Conservation (phyloP, 495 filamentous ascomycete genomes). For the Xylaria venustula region DNA sequence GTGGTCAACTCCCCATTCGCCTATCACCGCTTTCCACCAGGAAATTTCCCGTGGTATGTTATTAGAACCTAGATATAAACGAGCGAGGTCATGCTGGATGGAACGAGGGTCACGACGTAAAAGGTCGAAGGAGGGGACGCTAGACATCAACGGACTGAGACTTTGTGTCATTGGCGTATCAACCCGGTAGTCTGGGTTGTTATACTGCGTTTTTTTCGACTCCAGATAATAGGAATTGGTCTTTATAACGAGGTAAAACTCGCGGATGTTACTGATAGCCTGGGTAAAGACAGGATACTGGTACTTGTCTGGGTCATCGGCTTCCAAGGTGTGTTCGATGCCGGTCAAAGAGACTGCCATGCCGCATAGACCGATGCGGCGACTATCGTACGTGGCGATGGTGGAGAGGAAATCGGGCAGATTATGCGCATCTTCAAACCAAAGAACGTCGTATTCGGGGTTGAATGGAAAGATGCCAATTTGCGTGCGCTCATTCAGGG, state of each 20-base stretch:
- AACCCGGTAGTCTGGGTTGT: not conserved
- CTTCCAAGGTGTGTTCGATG: not conserved
- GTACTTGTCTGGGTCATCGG: not conserved
- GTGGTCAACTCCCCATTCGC: slow-evolving; percentile 1
- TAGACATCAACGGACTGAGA: not conserved
- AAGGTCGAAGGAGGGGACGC: slow-evolving; percentile 6
- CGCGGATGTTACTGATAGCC: not conserved
- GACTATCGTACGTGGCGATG: not conserved
- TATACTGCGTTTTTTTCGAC: not conserved
- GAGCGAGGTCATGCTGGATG: slow-evolving; percentile 7
- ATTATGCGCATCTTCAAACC: not conserved
- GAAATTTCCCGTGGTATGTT: not conserved
- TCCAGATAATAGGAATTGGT: not conserved
- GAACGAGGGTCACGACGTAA: slow-evolving; percentile 15
- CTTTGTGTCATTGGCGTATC: not conserved
- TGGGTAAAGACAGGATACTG: not conserved
- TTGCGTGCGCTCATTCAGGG: not conserved
- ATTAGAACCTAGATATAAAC: slow-evolving; percentile 2
- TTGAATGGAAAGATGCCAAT: slow-evolving; percentile 8
- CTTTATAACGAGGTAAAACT: not conserved
- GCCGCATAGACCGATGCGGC: not conserved
- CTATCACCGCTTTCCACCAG: slow-evolving; percentile 1
- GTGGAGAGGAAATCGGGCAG: not conserved
- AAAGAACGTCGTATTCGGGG: slow-evolving; percentile 16
- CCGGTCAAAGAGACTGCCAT: not conserved